Percentiles rank a stretch among this genome's conserved stretches.
Conservation (phyloP, 2,329 filamentous ascomycete species). For the Sporothrix euskadiensis region DNA sequence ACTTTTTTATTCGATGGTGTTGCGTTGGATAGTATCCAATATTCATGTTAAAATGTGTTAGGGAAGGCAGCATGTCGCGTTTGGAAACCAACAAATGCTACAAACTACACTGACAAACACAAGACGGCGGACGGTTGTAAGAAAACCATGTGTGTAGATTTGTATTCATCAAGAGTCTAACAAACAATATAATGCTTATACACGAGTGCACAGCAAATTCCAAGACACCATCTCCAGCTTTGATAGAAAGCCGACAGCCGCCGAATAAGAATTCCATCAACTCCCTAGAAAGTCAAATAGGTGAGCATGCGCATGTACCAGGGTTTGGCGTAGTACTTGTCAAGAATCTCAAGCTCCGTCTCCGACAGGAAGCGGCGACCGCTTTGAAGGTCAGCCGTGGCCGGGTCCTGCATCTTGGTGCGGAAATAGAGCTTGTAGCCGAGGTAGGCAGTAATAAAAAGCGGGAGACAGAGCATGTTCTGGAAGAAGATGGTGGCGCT, state of each 20-base stretch:
- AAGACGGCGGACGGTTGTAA: too few relatives aligned
- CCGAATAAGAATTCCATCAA: neutral
- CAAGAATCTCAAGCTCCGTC: constrained; percentile 26
- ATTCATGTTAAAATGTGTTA: too few relatives aligned
- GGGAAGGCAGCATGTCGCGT: too few relatives aligned
- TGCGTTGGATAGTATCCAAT: too few relatives aligned
- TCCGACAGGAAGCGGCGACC: constrained; percentile 27
- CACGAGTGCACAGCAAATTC: too few relatives aligned
- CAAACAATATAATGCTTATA: too few relatives aligned
- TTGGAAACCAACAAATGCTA: too few relatives aligned
- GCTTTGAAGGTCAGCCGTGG: constrained; percentile 27
- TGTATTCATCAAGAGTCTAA: too few relatives aligned
- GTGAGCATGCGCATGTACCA: constrained; percentile 23
- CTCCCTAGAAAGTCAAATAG: constrained; percentile 27
- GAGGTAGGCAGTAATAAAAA: constrained; percentile 25
- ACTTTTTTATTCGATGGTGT: too few relatives aligned
- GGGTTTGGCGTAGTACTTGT: constrained; percentile 28
- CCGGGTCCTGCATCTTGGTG: constrained; percentile 27
- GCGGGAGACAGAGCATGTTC: constrained; percentile 29
- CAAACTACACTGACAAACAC: too few relatives aligned
- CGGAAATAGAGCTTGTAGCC: constrained; percentile 31
- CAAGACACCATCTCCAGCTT: too few relatives aligned
- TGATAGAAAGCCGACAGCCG: neutral
- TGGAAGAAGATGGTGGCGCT: constrained; percentile 28
- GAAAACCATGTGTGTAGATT: too few relatives aligned